Evolutionary conservation across 2,329 filamentous ascomycete species (phyloP).

Genomic region (Colletotrichum phormii): DNA sequence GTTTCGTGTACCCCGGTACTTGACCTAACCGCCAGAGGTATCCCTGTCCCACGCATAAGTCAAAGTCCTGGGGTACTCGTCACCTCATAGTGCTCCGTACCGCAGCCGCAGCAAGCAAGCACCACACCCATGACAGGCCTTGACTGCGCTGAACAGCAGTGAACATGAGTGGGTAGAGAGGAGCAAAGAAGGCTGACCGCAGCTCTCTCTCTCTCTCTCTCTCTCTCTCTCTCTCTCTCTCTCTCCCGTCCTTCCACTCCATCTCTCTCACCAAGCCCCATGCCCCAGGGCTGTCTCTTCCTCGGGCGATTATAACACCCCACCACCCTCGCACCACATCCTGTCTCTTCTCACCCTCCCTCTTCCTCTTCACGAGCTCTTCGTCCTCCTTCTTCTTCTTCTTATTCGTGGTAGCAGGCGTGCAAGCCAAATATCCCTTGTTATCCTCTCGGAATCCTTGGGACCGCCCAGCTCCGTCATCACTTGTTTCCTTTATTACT

Average conservation of each 20-base stretch:
- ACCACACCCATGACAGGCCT: background rate
- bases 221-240: background rate
- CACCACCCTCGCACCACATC: slow-evolving; percentile 57
- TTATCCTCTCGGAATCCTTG: slow-evolving; percentile 46
- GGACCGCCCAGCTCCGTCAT: slow-evolving; percentile 66
- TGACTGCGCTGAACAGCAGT: slow-evolving; percentile 2
- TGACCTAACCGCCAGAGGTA: background rate
- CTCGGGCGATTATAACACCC: slow-evolving; percentile 55
- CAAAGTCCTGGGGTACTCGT: background rate
- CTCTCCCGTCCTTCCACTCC: background rate
- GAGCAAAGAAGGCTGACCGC: background rate
- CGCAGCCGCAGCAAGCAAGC: slow-evolving; percentile 8
- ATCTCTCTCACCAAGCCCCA: background rate
- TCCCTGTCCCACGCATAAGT: background rate
- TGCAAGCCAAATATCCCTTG: slow-evolving; percentile 67
- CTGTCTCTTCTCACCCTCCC: slow-evolving; percentile 59
- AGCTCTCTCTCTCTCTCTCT: background rate
- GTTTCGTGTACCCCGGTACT: background rate
- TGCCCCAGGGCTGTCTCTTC: slow-evolving; percentile 16
- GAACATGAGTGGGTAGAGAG: background rate
- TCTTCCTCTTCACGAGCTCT: slow-evolving; percentile 66
- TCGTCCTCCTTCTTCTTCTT: slow-evolving; percentile 70
- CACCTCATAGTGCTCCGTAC: slow-evolving; percentile 1
- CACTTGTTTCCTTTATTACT: slow-evolving; percentile 56
- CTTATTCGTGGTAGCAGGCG: slow-evolving; percentile 69